Evolutionary conservation across 345 rosid species (phyloP), one percentile per base, ranked within the genome.

Genomic region (Erodium maritimum): DNA sequence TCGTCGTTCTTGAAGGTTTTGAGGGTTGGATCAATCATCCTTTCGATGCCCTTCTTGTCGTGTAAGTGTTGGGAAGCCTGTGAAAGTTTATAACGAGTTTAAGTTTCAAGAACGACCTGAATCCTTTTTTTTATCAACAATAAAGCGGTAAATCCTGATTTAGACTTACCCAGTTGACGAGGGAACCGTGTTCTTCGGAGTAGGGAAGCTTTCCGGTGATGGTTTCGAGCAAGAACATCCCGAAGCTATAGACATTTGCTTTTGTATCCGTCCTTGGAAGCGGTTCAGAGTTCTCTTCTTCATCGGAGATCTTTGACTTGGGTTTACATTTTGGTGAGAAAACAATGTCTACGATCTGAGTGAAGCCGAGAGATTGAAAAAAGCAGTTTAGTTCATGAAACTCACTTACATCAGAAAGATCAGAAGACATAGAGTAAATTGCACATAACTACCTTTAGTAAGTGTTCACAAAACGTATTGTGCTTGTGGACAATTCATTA

Each of bases 141-240:
- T 29, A 29, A 3, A 29, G 8, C 3, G 34, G 34, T 29, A 29
- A n/a, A n/a, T n/a, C n/a, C n/a, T n/a, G n/a, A n/a, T n/a, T 37
- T 11, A 12, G 14, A 67, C 74, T 69, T 77, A 89, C 97, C 97
- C 95, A 89, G 67, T 82, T 76, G 69, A 78, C 71, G 16, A 93
- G 67, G 5, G 83, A 65, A 22, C 88, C 95, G 21, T 82, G 79
- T 55, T 90, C 85, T 19, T 85, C 80, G 0, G 87, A 80, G 72
- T 79, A 71, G 2, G 80, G 71, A 61, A 82, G 90, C 76, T 80
- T 90, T 56, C 97, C 99, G 10, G 99, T 80, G 59, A 94, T 82
- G 23, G 85, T 69, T 73, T 94, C 99, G 16, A 94, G 91, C 75
- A 90, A 59, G 60, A 94, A 52, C 37, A 82, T 69, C 29, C 99